Evolutionary conservation across 768 basidiomycete species (phyloP), one percentile per base, ranked within the genome.

Genomic region (Lactarius vividus): DNA sequence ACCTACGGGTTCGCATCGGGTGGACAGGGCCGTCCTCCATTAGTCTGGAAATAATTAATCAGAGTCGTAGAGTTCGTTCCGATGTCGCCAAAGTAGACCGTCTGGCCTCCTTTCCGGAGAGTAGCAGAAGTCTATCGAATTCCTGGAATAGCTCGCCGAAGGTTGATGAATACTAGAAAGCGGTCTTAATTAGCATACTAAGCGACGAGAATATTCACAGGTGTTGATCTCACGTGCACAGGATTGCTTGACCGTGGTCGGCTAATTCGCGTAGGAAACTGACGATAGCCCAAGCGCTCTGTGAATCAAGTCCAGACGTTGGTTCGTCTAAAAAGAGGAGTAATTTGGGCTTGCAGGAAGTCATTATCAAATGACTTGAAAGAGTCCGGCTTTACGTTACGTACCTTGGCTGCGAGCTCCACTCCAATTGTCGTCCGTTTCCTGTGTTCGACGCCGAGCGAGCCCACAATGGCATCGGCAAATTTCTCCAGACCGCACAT

Each of bases 351-450:
- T 94, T 94, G 75, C 90, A 89, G 20, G 26, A 26, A 13, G 15
- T 26, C 49, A 52, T 15, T 2, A 52, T 28, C 49, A 52, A 26
- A 26, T 26, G 13, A 13, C 49, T 52, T 52, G 49, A n/a, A n/a
- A n/a, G 13, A 2, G 49, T 0, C 26, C 23, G 26, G 23, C 8
- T 1, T 26, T 52, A 0, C 5, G 49, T 1, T 26, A 13, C 49
- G 49, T 15, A 13, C 49, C 49, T 52, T 52, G 49, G 49, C 49
- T 15, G 93, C 92, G 9, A 96, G 82, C 74, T 96, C 94, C 62
- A 96, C 94, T 64, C 92, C 94, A 70, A 96, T 96, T 1, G 94
- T 95, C 28, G 94, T 81, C 11, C 93, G 88, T 74, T 96, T 96
- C 67, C 92, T 83, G 9, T 88, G 85, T 70, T 88, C 89, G 28